Percentiles rank a stretch among this genome's conserved stretches.
Evolutionary conservation across 352 stramenopile species (phyloP).

Genomic region (Elongisporangium prolatum): DNA sequence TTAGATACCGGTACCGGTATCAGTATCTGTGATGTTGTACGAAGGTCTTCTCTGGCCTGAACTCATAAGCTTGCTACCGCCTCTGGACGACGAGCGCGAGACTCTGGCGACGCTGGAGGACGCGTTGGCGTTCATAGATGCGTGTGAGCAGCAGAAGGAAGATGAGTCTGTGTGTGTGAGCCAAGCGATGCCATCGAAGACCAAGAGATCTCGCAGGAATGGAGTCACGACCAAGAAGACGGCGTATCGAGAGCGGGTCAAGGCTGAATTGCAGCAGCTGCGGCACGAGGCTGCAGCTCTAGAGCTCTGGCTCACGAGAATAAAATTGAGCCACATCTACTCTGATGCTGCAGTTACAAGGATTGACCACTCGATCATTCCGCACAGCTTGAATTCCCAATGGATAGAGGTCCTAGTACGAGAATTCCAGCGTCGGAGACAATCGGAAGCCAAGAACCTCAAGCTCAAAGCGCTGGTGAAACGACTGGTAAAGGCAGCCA

Average conservation of each 20-base stretch:
- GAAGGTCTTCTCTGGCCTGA: not conserved
- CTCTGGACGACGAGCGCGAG: not conserved
- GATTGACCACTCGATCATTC: not conserved
- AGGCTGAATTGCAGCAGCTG: not conserved
- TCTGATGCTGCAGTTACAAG: not conserved
- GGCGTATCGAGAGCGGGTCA: not conserved
- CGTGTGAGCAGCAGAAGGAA: not conserved
- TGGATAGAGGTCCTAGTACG: not conserved
- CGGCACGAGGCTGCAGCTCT: not conserved
- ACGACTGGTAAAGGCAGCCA: not conserved
- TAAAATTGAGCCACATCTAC: too few species aligned
- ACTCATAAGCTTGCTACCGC: not conserved
- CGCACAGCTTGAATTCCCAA: not conserved
- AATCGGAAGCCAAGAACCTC: not conserved
- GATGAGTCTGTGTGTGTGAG: not conserved
- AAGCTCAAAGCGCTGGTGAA: not conserved
- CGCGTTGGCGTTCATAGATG: not conserved
- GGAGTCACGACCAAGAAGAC: not conserved
- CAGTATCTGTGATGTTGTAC: not conserved
- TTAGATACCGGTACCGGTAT: not conserved
- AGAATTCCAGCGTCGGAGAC: not conserved
- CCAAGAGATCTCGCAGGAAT: not conserved
- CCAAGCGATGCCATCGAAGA: not conserved
- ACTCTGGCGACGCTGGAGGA: not conserved
- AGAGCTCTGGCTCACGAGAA: not conserved